phyloP scores from a whole-genome alignment of 352 stramenopile species.

The Globisporangium polare region DNA sequence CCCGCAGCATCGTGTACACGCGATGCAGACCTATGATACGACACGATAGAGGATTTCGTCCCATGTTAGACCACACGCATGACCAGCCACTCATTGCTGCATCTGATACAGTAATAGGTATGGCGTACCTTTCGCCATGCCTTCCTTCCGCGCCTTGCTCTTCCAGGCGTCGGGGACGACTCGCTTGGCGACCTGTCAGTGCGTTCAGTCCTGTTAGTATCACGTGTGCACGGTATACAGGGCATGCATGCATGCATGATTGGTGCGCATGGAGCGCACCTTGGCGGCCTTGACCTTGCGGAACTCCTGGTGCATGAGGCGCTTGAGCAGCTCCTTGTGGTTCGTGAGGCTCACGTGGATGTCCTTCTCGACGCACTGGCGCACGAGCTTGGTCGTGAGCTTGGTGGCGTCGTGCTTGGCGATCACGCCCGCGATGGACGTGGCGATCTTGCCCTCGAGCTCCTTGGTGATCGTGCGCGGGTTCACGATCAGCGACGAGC shows the following conservation, averaged over 20 bases:
- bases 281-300: slow-evolving; percentile 74
- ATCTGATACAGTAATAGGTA: not conserved
- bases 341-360: slow-evolving; percentile 82
- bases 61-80: not conserved
- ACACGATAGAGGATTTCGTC: not conserved
- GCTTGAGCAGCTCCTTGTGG: slow-evolving; percentile 88
- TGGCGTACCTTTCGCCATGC: slow-evolving; percentile 31
- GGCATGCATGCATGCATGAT: not conserved
- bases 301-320: slow-evolving; percentile 83
- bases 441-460: slow-evolving; percentile 74
- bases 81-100: not conserved
- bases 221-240: not conserved
- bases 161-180: slow-evolving; percentile 61
- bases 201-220: not conserved
- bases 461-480: slow-evolving; percentile 80
- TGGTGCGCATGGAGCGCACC: slow-evolving; percentile 8
- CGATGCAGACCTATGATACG: slow-evolving; percentile 20
- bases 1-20: slow-evolving; percentile 39
- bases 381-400: slow-evolving; percentile 76
- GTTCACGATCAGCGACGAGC: slow-evolving; percentile 66
- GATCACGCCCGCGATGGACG: slow-evolving; percentile 66
- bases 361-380: slow-evolving; percentile 81
- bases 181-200: slow-evolving; percentile 42
- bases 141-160: slow-evolving; percentile 33
- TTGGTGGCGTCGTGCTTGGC: slow-evolving; percentile 58